Conservation (phyloP, 192 early-diverging fungal species). For the Pilaira anomala region DNA sequence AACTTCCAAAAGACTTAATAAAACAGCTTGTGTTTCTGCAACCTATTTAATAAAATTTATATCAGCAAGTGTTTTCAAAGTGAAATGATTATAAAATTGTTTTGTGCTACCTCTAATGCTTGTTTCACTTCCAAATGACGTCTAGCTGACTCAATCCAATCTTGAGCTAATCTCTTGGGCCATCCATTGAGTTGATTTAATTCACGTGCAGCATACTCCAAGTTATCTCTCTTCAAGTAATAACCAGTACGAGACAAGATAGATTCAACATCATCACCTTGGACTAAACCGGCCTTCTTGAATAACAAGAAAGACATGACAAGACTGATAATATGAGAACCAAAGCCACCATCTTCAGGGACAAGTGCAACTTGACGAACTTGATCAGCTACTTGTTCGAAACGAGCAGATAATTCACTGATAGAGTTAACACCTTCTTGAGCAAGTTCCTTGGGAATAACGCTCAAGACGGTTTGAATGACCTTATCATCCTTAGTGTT, state of each 20-base stretch:
- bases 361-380: conserved; percentile 80
- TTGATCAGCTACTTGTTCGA: conserved; percentile 62
- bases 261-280: conserved; percentile 84
- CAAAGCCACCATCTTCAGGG: conserved; percentile 81
- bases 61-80: neutral
- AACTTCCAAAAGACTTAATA: conserved; percentile 22
- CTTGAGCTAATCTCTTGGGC: conserved; percentile 76
- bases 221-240: conserved; percentile 72
- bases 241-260: conserved; percentile 74
- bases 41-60: conserved; percentile 3
- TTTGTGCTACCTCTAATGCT: conserved; percentile 17
- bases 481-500: conserved; percentile 57
- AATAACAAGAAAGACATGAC: conserved; percentile 77
- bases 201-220: conserved; percentile 86
- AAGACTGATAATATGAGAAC: conserved; percentile 73
- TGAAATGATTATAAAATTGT: neutral
- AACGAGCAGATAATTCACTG: conserved; percentile 65
- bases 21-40: conserved; percentile 21
- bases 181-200: conserved; percentile 91
- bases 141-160: conserved; percentile 81
- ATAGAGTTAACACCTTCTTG: conserved; percentile 63
- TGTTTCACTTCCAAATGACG: conserved; percentile 81
- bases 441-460: conserved; percentile 55
- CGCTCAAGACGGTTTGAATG: conserved; percentile 57
- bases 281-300: conserved; percentile 79